Base-by-base conservation (phyloP, 2,329 filamentous ascomycete species). In the Pestalotiopsis fici region DNA sequence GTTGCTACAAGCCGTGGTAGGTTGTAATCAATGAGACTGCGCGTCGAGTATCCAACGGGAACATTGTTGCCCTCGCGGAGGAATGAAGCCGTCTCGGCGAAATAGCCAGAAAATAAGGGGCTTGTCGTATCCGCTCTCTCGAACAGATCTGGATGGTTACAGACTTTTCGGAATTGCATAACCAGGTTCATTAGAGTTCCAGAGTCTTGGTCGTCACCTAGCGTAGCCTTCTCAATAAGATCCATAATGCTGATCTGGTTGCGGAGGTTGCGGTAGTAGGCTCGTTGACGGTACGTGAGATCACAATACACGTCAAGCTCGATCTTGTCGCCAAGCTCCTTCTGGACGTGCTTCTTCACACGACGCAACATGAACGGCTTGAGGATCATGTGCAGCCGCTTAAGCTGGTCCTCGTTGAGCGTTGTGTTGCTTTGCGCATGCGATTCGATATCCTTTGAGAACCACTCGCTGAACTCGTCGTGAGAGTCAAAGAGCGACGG, bases 91-190 rank as follows among this genome's bases (percentile, higher is more conserved):
- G 95, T 98, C 83, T 99, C 96, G 15, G 95, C 96, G 80, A 95
- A 99, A 77, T 91, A 89, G n/a, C 90, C 89, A 73, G 92, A 90
- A 0, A 93, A 92, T 74, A 95, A 91, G 0, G 96, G 94, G 9
- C 95, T 97, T 27, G 88, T 91, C 9, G 94, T 97, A 69, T 98
- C 95, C 11, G 95, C 95, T 59, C 96, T 91, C 80, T 99, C 95
- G 73, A 99, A 99, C 39, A 99, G 82, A 81, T 99, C 96, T 0
- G 96, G 96, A 78, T 99, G 96, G 77, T 99, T 99, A 83, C 96
- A 99, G 67, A 99, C 96, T 82, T 99, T 99, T 74, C 96, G 90
- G 88, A 99, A 99, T 81, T 99, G 96, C 96, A 99, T 99, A 70
- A 99, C 96, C 71, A 99, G 85, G 80, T 99, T 99, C 96, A 99